These are phyloP conservation scores for Melampsora abietis-canadensis DNA, from an alignment of 1,284 basidiomycete species.

Conservation along the genomic window DNA sequence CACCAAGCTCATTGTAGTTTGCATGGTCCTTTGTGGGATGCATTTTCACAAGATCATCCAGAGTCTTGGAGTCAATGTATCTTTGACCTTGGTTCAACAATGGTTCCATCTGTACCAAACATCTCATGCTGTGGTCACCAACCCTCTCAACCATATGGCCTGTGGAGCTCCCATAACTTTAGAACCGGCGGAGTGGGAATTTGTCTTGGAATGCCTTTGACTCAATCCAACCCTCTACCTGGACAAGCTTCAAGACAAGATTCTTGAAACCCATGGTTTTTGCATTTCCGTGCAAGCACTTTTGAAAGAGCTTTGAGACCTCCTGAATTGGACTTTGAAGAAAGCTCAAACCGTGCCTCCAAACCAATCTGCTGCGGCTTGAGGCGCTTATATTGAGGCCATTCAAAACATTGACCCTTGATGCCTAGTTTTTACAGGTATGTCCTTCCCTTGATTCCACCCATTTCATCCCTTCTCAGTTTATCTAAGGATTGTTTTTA, in stretches of 20 bases:
- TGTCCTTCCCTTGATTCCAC: neutral
- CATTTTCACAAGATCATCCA: too few relatives aligned
- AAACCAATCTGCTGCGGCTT: too few relatives aligned
- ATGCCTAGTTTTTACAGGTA: conserved; percentile 11
- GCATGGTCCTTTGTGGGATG: too few relatives aligned
- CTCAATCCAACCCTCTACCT: neutral
- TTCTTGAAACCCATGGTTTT: neutral
- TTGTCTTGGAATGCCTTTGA: neutral
- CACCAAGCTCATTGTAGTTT: too few relatives aligned
- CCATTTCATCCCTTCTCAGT: too few relatives aligned
- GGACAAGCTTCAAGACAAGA: neutral
- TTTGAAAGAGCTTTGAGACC: neutral
- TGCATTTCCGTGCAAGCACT: neutral
- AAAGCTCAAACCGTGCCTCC: neutral
- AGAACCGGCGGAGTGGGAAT: neutral
- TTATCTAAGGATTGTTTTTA: neutral
- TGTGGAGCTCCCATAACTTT: neutral
- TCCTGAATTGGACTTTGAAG: neutral
- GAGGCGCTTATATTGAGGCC: neutral
- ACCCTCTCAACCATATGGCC: neutral
- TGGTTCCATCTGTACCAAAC: too few relatives aligned
- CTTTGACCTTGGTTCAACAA: too few relatives aligned
- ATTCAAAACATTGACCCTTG: neutral
- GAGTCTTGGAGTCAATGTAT: too few relatives aligned
- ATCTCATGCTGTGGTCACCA: neutral